Percentiles rank a stretch among this genome's conserved stretches.
These are phyloP conservation scores for Phytophthora aleatoria DNA, from an alignment of 352 stramenopile genomes.

Conservation along the genomic window DNA sequence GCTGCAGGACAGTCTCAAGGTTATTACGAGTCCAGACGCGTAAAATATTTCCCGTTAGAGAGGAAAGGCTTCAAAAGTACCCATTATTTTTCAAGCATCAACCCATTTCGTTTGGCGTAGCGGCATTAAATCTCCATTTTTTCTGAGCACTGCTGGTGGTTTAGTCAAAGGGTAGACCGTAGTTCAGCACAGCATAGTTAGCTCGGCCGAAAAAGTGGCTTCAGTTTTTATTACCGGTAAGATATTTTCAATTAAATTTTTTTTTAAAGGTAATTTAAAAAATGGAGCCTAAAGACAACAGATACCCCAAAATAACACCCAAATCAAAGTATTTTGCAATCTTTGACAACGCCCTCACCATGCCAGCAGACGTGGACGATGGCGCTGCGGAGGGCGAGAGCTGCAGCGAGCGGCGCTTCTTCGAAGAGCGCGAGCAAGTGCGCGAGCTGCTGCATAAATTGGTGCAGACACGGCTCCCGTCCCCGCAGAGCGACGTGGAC, in stretches of 20 bases:
- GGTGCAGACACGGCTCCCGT: constrained; percentile 30
- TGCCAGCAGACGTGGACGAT: constrained; percentile 1
- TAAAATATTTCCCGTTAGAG: constrained; percentile 23
- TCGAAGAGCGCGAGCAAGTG: constrained; percentile 64
- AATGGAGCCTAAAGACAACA: neutral
- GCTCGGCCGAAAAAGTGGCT: too few relatives aligned
- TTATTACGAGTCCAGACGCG: constrained; percentile 88
- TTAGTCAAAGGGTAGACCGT: too few relatives aligned
- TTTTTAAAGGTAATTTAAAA: neutral
- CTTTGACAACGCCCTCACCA: neutral
- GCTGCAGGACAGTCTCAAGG: constrained; percentile 92
- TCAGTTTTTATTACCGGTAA: too few relatives aligned
- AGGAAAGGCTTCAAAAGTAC: too few relatives aligned
- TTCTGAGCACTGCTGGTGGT: too few relatives aligned
- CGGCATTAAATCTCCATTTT: too few relatives aligned
- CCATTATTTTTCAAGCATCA: too few relatives aligned
- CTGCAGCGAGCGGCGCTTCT: constrained; percentile 64
- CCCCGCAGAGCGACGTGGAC: constrained; percentile 50
- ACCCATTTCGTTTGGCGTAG: too few relatives aligned
- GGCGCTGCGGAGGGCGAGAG: constrained; percentile 38
- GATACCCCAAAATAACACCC: too few relatives aligned
- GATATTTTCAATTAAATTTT: neutral
- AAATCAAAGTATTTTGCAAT: too few relatives aligned
- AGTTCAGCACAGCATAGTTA: too few relatives aligned
- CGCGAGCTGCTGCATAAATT: constrained; percentile 46